Evolutionary conservation across 2,329 filamentous ascomycete species (phyloP), one percentile per base, ranked within the genome.

Genomic region (Basipetospora chlamydospora): DNA sequence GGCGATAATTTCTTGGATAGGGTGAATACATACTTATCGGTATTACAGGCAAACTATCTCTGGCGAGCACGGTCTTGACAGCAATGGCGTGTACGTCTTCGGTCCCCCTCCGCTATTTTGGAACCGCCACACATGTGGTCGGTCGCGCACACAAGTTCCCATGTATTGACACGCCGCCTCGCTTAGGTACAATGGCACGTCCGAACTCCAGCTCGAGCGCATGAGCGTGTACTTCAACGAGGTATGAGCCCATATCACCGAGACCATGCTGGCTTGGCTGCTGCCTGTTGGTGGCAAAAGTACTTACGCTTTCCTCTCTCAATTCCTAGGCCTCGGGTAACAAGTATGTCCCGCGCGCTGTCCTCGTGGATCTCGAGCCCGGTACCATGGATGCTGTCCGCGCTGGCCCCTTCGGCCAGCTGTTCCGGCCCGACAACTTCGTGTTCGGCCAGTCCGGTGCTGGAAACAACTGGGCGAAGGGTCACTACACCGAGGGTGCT

Each of bases 391-490:
- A 98, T 55, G 90, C 90, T 51, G 88, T 98, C 70, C 88, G 88
- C 62, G 84, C 88, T 53, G 88, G 90, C 64, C 90, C 90, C 49
- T 96, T 96, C 62, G 90, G 90, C 53, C 83, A 95, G 72, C 86
- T 98, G 51, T 96, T 98, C 86, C 87, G 90, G 49, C 90, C 90
- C 60, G 90, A 98, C 73, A 98, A 96, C 81, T 96, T 96, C 68
- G 86, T 96, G 59, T 96, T 96, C 65, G 90, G 90, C 54, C 90
- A 96, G 73, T 96, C 90, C 54, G 88, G 90, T 76, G 90, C 90
- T 63, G 90, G 90, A 69, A 98, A 98, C 85, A 96, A 96, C 80
- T 98, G 90, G 90, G 90, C 90, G 66, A 98, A 96, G 80, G 90
- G 90, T 70, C 90, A 98, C 65, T 98, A 98, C 77, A 98, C 90